Percentiles rank a stretch among this genome's conserved stretches.
Evolutionary conservation across 73 alveolate species (phyloP).

Genomic region (Paramecium octaurelia): DNA sequence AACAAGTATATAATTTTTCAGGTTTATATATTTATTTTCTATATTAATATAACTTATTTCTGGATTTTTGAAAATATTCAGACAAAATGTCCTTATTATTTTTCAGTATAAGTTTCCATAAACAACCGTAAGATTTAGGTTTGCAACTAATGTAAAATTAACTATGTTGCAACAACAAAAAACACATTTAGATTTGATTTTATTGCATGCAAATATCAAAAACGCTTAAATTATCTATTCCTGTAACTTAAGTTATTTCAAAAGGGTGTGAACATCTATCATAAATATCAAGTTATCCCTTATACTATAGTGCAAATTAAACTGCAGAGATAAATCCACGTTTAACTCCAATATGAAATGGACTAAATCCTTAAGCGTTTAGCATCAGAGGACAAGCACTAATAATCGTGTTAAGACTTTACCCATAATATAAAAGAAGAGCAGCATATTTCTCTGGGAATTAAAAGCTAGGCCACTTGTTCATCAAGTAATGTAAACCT

Average conservation of each 20-base stretch:
- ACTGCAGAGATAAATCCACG: not conserved
- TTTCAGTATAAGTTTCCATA: not conserved
- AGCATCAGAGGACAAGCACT: not conserved
- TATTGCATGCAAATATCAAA: slow-evolving; percentile 9
- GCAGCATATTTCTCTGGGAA: slow-evolving; percentile 5
- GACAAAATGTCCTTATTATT: not conserved
- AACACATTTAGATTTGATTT: not conserved
- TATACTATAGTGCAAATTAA: not conserved
- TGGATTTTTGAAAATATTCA: not conserved
- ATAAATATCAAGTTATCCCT: not conserved
- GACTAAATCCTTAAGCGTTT: not conserved
- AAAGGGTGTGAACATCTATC: not conserved
- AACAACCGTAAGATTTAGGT: not conserved
- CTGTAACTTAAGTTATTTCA: not conserved
- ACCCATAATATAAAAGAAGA: not conserved
- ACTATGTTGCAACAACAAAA: not conserved
- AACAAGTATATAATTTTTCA: not conserved
- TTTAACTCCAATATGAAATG: slow-evolving; percentile 1
- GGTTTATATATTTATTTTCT: not conserved
- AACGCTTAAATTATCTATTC: not conserved
- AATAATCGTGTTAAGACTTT: not conserved
- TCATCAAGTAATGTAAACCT: not conserved
- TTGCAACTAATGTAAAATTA: not conserved
- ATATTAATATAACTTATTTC: not conserved
- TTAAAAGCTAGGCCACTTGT: not conserved